Evolutionary conservation across 495 filamentous ascomycete genomes (phyloP).

Genomic region (Xylaria flabelliformis): DNA sequence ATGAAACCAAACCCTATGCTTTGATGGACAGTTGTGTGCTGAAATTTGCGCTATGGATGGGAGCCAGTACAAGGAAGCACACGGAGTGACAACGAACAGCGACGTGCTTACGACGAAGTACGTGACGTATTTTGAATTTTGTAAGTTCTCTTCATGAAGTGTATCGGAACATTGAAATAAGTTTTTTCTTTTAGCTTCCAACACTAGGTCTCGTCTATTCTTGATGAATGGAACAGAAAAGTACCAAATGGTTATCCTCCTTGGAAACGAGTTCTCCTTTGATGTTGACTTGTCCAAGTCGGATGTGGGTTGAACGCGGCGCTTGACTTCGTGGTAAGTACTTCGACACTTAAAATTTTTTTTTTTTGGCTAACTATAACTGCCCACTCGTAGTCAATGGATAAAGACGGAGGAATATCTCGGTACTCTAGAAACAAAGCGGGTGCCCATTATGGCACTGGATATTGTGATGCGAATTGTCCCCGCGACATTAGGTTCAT

Average conservation of each 20-base stretch:
- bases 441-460: conserved; percentile 60
- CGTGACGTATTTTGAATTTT: background rate
- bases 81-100: background rate
- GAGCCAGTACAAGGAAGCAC: background rate
- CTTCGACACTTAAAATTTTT: background rate
- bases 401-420: background rate
- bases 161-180: background rate
- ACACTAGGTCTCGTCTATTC: background rate
- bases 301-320: background rate
- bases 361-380: background rate
- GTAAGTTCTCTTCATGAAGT: background rate
- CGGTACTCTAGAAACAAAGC: background rate
- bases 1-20: background rate
- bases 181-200: background rate
- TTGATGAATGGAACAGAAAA: background rate
- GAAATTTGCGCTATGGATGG: background rate
- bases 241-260: background rate
- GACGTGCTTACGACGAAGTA: background rate
- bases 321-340: background rate
- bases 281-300: conserved; percentile 5
- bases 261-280: background rate
- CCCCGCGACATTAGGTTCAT: conserved; percentile 54
- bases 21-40: background rate
- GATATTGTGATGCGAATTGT: conserved; percentile 63
- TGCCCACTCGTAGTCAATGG: background rate